phyloP scores from a whole-genome alignment of 2,329 filamentous ascomycete species.

The Ploettnerulaceae sp. region DNA sequence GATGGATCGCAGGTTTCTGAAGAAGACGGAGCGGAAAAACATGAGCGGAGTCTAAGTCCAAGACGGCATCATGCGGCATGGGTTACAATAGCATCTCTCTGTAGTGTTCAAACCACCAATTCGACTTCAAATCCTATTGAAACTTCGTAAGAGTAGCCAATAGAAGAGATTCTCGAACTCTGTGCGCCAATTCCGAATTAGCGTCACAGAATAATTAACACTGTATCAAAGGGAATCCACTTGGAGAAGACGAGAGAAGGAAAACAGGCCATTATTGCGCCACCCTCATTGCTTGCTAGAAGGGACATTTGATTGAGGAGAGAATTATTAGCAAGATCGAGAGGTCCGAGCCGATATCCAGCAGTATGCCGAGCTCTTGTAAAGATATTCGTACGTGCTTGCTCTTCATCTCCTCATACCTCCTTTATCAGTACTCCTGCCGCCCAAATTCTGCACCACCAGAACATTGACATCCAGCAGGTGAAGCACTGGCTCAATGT shows the following conservation, averaged over 20 bases:
- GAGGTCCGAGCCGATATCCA: neutral
- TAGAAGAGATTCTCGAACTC: too few relatives aligned
- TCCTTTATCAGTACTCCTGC: conserved; percentile 1
- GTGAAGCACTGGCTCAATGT: conserved; percentile 86
- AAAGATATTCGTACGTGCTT: conserved; percentile 83
- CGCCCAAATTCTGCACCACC: neutral
- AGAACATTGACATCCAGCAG: conserved; percentile 42
- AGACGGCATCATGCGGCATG: neutral
- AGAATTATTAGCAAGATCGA: neutral
- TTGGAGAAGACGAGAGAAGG: neutral
- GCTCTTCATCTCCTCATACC: conserved; percentile 2
- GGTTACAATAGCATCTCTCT: neutral
- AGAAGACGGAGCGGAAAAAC: neutral
- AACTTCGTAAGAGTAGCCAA: too few relatives aligned
- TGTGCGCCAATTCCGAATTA: too few relatives aligned
- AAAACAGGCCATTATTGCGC: neutral
- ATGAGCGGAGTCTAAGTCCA: neutral
- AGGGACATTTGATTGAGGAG: conserved; percentile 5
- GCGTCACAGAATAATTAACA: neutral
- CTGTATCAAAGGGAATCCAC: neutral
- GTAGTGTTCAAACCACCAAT: too few relatives aligned
- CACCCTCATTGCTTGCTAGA: conserved; percentile 4
- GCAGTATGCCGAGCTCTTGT: conserved; percentile 84
- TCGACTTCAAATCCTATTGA: too few relatives aligned
- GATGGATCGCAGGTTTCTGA: neutral